Evolutionary conservation across 306 rosid species (phyloP).

Genomic region (Prunus armeniaca): DNA sequence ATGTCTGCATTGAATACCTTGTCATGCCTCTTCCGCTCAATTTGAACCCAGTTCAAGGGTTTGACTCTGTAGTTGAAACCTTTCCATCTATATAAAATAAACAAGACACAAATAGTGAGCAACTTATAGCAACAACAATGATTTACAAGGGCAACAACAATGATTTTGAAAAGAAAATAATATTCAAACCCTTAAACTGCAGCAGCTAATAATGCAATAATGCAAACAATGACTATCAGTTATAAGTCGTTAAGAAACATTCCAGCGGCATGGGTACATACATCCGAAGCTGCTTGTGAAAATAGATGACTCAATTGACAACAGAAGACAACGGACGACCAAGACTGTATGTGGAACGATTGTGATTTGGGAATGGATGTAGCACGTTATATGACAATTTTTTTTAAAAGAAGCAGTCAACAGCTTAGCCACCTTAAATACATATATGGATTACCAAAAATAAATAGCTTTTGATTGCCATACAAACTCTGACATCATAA

Average conservation of each 20-base stretch:
- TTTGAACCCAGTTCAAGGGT: slow-evolving; percentile 54
- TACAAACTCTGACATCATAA: neutral
- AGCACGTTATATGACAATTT: neutral
- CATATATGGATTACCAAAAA: neutral
- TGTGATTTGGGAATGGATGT: neutral
- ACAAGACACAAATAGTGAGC: neutral
- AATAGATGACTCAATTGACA: too few relatives aligned
- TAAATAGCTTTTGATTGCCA: neutral
- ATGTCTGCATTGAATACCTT: slow-evolving; percentile 44
- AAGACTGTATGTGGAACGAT: neutral
- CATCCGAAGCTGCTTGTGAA: too few relatives aligned
- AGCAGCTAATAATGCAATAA: too few relatives aligned
- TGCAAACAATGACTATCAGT: too few relatives aligned
- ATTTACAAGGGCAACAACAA: neutral
- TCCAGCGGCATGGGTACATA: too few relatives aligned
- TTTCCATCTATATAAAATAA: slow-evolving; percentile 55
- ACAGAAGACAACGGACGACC: too few relatives aligned
- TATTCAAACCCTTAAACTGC: too few relatives aligned
- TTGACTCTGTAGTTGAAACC: slow-evolving; percentile 52
- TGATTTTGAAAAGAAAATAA: neutral
- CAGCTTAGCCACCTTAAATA: neutral
- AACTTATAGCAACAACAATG: neutral
- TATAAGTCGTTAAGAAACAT: too few relatives aligned
- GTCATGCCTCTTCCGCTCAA: slow-evolving; percentile 55
- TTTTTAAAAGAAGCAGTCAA: neutral